These are phyloP conservation scores for Linum usitatissimum DNA, from an alignment of 345 rosid genomes.

Conservation along the genomic window DNA sequence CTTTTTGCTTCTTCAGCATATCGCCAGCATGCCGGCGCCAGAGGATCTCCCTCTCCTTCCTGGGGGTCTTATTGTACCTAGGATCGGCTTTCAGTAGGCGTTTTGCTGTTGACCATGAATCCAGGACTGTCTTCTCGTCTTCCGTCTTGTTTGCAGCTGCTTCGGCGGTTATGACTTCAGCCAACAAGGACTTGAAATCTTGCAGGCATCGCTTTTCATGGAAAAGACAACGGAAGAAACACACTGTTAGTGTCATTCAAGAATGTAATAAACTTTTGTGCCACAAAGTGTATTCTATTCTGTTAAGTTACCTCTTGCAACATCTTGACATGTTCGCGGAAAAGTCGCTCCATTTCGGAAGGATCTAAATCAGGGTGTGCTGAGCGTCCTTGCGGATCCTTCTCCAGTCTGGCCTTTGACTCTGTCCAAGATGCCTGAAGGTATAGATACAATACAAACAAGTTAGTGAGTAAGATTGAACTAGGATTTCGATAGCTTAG, in stretches of 20 bases:
- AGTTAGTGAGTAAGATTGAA: background rate
- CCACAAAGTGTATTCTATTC: background rate
- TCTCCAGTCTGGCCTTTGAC: slow-evolving; percentile 73
- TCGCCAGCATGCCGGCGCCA: slow-evolving; percentile 78
- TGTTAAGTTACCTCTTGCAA: slow-evolving; percentile 55
- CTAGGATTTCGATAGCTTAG: no score
- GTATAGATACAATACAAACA: background rate
- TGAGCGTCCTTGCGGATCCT: slow-evolving; percentile 94
- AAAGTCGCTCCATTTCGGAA: slow-evolving; percentile 77
- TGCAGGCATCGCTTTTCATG: slow-evolving; percentile 44
- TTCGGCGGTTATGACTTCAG: slow-evolving; percentile 60
- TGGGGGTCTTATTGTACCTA: slow-evolving; percentile 75
- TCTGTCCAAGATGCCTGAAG: slow-evolving; percentile 89
- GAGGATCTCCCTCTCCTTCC: slow-evolving; percentile 63
- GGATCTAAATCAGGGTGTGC: slow-evolving; percentile 63
- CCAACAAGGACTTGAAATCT: slow-evolving; percentile 58
- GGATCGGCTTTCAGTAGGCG: slow-evolving; percentile 60
- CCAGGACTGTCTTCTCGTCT: slow-evolving; percentile 63
- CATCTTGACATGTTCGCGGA: slow-evolving; percentile 79
- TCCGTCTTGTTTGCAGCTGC: slow-evolving; percentile 59
- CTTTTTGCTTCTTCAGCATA: slow-evolving; percentile 44
- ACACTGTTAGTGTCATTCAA: background rate
- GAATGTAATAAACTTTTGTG: background rate
- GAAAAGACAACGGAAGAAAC: slow-evolving; percentile 7
- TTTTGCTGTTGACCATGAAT: slow-evolving; percentile 92